These are phyloP conservation scores for Aspergillus phoenicis DNA, from an alignment of 2,329 filamentous ascomycete genomes.

Conservation along the genomic window DNA sequence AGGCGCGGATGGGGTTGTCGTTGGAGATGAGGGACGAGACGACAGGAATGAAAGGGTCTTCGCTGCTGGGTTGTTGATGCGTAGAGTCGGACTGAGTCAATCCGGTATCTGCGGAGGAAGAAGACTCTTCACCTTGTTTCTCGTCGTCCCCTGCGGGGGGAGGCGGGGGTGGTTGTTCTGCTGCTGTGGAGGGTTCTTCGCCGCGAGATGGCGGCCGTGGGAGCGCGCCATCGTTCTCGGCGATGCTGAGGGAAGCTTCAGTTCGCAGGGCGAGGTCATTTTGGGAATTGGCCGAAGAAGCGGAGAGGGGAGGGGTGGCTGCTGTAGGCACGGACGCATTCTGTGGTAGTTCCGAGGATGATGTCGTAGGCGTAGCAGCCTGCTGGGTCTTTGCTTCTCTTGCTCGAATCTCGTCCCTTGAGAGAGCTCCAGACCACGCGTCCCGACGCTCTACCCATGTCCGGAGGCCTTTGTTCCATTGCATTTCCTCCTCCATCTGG, in stretches of 20 bases:
- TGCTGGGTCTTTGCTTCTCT: slow-evolving; percentile 19
- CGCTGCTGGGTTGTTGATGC: slow-evolving; percentile 21
- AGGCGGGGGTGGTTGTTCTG: slow-evolving; percentile 28
- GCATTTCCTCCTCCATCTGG: slow-evolving; percentile 64
- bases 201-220: slow-evolving; percentile 12
- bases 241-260: slow-evolving; percentile 27
- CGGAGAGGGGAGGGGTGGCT: neutral
- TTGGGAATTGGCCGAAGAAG: slow-evolving; percentile 5
- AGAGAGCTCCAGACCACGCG: slow-evolving; percentile 76
- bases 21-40: slow-evolving; percentile 72
- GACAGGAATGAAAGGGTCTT: slow-evolving; percentile 68
- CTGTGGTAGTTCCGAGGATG: neutral
- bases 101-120: slow-evolving; percentile 37
- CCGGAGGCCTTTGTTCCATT: slow-evolving; percentile 80
- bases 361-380: slow-evolving; percentile 1
- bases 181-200: slow-evolving; percentile 24
- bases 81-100: neutral
- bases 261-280: slow-evolving; percentile 23
- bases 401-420: slow-evolving; percentile 30
- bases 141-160: slow-evolving; percentile 29
- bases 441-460: slow-evolving; percentile 77
- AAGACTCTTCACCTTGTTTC: slow-evolving; percentile 24
- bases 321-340: neutral
- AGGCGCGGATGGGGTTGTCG: slow-evolving; percentile 73
- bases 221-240: slow-evolving; percentile 9